Evolutionary conservation across 352 stramenopile species (phyloP), one percentile per base, ranked within the genome.

Genomic region (Globisporangium acanthophoron): DNA sequence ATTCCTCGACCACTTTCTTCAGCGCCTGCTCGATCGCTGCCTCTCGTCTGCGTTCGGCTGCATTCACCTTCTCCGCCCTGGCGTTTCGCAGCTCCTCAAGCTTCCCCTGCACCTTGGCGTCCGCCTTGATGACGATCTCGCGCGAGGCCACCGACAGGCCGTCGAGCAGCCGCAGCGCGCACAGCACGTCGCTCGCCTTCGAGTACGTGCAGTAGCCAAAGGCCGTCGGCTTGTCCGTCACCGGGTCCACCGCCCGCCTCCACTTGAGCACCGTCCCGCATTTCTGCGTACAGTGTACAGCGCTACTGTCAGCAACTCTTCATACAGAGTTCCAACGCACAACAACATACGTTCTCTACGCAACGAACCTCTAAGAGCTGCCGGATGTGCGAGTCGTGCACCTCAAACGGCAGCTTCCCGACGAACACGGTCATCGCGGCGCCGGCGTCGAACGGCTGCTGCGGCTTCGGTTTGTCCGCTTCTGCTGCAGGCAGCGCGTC

Each of bases 301-400:
- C 33, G 33, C 8, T 9, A 39, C 31, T 9, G 31, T 35, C 31
- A 35, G 31, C 31, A 9, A 35, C 31, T 9, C 31, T 9, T 9
- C 5, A 35, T 35, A 35, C 31, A 9, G 5, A 35, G 8, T 27
- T 27, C 24, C 24, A 27, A 1, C 24, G 24, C 24, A 27, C 24
- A 27, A 27, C 24, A 27, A 3, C 24, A 27, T 27, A 0, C 39
- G 8, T 0, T 41, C 37, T 2, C 13, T 18, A 24, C 12, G 16
- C 27, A 18, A 31, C 31, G 16, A 31, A 61, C 66, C 70, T 80
- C 74, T 11, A 85, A 72, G n/a, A 85, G 55, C 54, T 76, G 67
- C 33, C 74, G 74, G 49, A 85, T 69, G 67, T 80, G 73, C 39
- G 65, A 73, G 58, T 85, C 74, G 55, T 79, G 72, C 13, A 85